Base-by-base conservation (phyloP, 169 alveolate species). In the Plasmodium malariae region DNA sequence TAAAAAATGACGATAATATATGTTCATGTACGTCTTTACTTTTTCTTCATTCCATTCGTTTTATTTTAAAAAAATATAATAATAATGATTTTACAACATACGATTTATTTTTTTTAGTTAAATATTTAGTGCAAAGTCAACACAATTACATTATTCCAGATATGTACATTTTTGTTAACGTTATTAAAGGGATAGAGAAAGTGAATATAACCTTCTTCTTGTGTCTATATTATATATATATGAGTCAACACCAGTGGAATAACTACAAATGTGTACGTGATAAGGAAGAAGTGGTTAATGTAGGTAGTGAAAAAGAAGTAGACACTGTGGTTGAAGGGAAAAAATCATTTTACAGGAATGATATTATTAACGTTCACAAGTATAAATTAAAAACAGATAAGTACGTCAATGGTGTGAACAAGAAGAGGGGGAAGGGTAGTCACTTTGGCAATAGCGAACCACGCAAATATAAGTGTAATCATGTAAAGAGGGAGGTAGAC, bases 11-110 rank as follows among this genome's bases (percentile, higher is more conserved):
- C 3, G 74, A 62, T 37, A 78, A 78, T 63, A 54, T 78, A 1
- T 78, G 89, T 63, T 45, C 89, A 0, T 78, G 89, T 55, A 78
- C 89, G 14, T 78, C 89, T 24, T 54, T 78, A 54, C 48, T 45
- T n/a, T 78, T 78, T 30, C 32, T 78, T n/a, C 89, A 78, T 51
- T 78, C 89, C 34, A 43, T 78, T 14, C 55, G 37, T 14, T 78
- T 78, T 78, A 78, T 78, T 30, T 37, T 78, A 26, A 54, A 49
- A 17, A 60, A 55, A 24, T 78, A 21, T 37, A 21, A 55, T n/a
- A 78, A 78, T 62, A 62, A 30, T 4, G 67, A 78, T 45, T 78
- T 78, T 48, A 17, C 89, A 19, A 28, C 73, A 12, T 37, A 62
- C 40, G 89, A 78, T 36, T 78, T 78, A 37, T 78, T 78, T 37